Base-by-base conservation (phyloP, 768 basidiomycete genomes). In the Boletus edulis region DNA sequence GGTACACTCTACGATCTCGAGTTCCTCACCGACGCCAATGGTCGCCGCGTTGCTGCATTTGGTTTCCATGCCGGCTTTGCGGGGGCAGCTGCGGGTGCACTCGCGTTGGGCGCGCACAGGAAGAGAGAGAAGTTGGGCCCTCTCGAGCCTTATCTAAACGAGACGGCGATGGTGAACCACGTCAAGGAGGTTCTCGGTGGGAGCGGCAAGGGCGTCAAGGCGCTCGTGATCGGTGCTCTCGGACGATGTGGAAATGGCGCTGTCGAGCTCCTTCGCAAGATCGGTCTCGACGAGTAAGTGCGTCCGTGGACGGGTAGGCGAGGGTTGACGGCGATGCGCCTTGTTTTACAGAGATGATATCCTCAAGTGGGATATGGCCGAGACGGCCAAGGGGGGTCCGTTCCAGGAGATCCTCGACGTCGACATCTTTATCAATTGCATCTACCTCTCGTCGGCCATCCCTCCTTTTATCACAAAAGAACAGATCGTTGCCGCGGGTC, bases 341-440 rank as follows among this genome's bases (percentile, higher is more conserved):
- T 14, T 54, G 15, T 22, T 22, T 42, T 35, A 1, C 72, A 98
- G 95, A 61, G 84, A 91, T 52, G 86, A 98, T 68, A 97, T 99
- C 65, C 27, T 92, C 74, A 95, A 98, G 80, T 98, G 97, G 97
- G 97, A 99, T 72, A 75, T 99, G 79, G 89, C 79, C 3, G 97
- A 99, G 76, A 99, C 97, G 8, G 89, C 88, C 64, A 95, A 94
- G 75, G 95, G 95, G 31, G 97, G 97, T 3, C 97, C 97, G 0
- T 98, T 98, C 78, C 72, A 82, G 44, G 96, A 98, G 76, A 93
- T 99, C 56, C 81, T 98, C 29, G 92, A 93, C 59, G 96, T 94
- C 59, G 96, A 99, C 75, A 85, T 99, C 64, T 98, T 99, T 67
- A 85, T 98, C 80, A 99, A 99, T 77, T 98, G 97, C 81, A 99